These are phyloP conservation scores for Cercophora sp. DNA, from an alignment of 495 filamentous ascomycete species.

Conservation along the genomic window DNA sequence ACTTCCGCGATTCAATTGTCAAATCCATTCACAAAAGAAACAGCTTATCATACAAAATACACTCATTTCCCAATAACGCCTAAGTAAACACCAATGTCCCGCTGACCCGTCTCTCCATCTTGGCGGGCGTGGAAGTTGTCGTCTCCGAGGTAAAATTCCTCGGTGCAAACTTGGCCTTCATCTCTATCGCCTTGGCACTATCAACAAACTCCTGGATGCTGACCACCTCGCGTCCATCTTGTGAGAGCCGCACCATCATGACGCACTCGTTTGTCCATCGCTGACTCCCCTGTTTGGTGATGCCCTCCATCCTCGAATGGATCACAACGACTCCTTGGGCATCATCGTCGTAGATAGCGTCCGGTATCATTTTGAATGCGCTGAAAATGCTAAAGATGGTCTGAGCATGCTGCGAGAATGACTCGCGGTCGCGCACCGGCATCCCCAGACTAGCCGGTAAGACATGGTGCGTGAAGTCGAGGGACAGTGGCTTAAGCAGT, in stretches of 20 bases:
- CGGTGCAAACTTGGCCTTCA: slow-evolving; percentile 30
- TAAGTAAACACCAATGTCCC: no score
- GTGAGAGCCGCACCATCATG: slow-evolving; percentile 31
- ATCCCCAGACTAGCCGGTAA: slow-evolving; percentile 36
- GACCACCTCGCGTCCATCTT: slow-evolving; percentile 26
- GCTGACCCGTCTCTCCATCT: no score
- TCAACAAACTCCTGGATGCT: slow-evolving; percentile 40
- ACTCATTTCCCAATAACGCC: no score
- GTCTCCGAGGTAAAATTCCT: no score
- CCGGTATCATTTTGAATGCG: slow-evolving; percentile 35
- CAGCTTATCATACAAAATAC: no score
- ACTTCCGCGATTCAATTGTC: no score
- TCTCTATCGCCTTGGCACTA: slow-evolving; percentile 36
- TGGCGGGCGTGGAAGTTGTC: no score
- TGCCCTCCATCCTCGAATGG: slow-evolving; percentile 33
- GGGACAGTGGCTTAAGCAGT: slow-evolving; percentile 29
- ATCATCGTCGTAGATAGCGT: slow-evolving; percentile 32
- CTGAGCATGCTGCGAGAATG: slow-evolving; percentile 32
- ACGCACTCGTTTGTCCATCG: slow-evolving; percentile 41
- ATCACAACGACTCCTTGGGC: slow-evolving; percentile 26
- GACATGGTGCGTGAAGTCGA: slow-evolving; percentile 33
- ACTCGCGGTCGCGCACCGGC: slow-evolving; percentile 27
- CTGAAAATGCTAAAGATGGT: slow-evolving; percentile 37
- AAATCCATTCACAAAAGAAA: no score
- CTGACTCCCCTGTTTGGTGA: slow-evolving; percentile 14